Conservation (phyloP, 352 stramenopile species). For the Phytophthora crassamura region DNA sequence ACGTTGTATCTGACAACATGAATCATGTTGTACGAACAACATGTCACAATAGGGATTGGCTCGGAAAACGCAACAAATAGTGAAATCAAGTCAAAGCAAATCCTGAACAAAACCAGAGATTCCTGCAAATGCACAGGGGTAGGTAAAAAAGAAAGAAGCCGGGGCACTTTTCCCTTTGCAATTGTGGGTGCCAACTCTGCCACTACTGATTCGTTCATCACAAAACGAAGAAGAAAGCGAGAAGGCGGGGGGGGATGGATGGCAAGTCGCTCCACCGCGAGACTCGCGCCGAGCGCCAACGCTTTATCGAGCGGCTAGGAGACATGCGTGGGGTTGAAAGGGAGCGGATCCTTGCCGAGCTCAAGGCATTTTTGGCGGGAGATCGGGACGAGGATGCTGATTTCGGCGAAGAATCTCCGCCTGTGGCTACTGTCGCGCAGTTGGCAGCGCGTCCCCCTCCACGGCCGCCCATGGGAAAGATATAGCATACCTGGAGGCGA, state of each 20-base stretch:
- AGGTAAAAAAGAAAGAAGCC: not conserved
- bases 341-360: not conserved
- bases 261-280: not conserved
- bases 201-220: slow-evolving; percentile 6
- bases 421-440: too few species aligned
- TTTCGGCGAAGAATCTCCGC: not conserved
- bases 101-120: slow-evolving; percentile 3
- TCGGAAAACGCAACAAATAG: slow-evolving; percentile 7
- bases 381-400: not conserved
- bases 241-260: not conserved
- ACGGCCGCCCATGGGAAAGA: slow-evolving; percentile 3
- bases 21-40: slow-evolving; percentile 26
- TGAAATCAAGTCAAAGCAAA: slow-evolving; percentile 14
- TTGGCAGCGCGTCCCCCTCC: not conserved
- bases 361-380: not conserved
- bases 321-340: not conserved
- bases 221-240: not conserved
- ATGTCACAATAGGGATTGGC: slow-evolving; percentile 13
- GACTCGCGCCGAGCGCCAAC: slow-evolving; percentile 11
- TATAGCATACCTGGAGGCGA: not conserved
- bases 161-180: not conserved
- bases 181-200: slow-evolving; percentile 1
- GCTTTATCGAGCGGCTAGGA: not conserved
- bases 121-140: slow-evolving; percentile 13
- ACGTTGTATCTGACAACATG: slow-evolving; percentile 22